Evolutionary conservation across 2,329 filamentous ascomycete genomes (phyloP), one percentile per base, ranked within the genome.

Genomic region (Periconia sp.): DNA sequence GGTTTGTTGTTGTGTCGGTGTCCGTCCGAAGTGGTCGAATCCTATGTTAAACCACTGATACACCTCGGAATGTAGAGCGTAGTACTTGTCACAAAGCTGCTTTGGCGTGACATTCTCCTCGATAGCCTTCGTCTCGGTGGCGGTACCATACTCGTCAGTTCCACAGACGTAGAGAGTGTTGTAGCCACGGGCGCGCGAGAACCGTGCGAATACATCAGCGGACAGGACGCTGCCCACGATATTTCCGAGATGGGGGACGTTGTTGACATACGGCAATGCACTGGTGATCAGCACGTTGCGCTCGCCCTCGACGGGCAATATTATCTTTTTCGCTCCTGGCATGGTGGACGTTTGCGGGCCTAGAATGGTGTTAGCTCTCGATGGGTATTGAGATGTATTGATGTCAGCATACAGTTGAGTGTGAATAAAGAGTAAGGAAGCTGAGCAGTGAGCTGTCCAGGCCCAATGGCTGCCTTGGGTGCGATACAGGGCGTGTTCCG

Each of bases 11-110:
- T 82, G 73, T 13, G 92, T 97, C 3, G 92, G 90, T 4, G 94
- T 97, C 46, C 92, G 87, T 50, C 92, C 94, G 67, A 97, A 99
- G 71, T 92, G 86, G 73, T 97, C 92, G 67, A 97, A 97, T 45
- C 82, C 85, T 64, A 97, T 92, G 65, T 91, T 84, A 75, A 99
- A 99, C 90, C 92, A 96, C 70, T 95, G 83, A 72, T 97, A 97
- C 55, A 96, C 87, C 35, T 88, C 89, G 61, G 90, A 85, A 74
- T 96, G 92, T 46, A 95, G 84, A 61, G 84, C 84, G 74, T 95
- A 89, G 77, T 95, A 96, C 76, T 96, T 95, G 72, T 88, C 84
- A 76, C 92, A 96, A 10, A 97, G 83, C 65, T 92, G 82, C 61
- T 88, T 80, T 16, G 92, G 91, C 10, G 86, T 90, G 52, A 91